phyloP scores from a whole-genome alignment of 805 yeast genomes.

The Saccharomycopsis fibuligera region DNA sequence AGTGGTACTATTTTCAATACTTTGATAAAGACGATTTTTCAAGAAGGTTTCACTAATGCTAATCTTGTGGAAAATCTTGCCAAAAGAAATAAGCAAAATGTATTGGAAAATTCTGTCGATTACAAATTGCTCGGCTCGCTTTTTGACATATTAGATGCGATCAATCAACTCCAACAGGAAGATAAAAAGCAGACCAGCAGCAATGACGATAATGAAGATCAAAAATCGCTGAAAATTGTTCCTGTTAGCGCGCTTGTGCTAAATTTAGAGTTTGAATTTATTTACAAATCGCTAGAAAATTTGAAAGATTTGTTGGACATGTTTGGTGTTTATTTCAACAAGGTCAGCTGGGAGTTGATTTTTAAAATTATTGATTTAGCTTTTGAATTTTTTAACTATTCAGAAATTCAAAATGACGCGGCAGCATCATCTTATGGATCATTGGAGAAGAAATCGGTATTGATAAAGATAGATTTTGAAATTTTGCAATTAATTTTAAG shows the following conservation, averaged over 20 bases:
- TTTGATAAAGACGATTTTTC: conserved; percentile 31
- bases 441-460: conserved; percentile 41
- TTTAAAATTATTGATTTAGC: conserved; percentile 55
- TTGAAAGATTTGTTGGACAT: conserved; percentile 71
- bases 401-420: conserved; percentile 19
- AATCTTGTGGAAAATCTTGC: conserved; percentile 5
- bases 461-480: conserved; percentile 68
- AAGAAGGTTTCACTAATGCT: conserved; percentile 7
- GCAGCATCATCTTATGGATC: conserved; percentile 30
- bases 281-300: conserved; percentile 53
- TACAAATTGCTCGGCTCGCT: conserved; percentile 10
- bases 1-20: conserved; percentile 48
- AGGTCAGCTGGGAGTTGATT: conserved; percentile 67
- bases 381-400: conserved; percentile 37
- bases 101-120: conserved; percentile 6
- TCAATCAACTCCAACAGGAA: conserved; percentile 2
- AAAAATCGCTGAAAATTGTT: conserved; percentile 1
- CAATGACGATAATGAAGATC: neutral
- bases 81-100: neutral
- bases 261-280: conserved; percentile 62
- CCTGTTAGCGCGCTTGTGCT: conserved; percentile 29
- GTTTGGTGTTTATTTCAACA: conserved; percentile 54
- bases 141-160: neutral
- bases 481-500: conserved; percentile 78
- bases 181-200: neutral